Evolutionary conservation across 345 rosid genomes (phyloP).

Genomic region (Camelina neglecta): DNA sequence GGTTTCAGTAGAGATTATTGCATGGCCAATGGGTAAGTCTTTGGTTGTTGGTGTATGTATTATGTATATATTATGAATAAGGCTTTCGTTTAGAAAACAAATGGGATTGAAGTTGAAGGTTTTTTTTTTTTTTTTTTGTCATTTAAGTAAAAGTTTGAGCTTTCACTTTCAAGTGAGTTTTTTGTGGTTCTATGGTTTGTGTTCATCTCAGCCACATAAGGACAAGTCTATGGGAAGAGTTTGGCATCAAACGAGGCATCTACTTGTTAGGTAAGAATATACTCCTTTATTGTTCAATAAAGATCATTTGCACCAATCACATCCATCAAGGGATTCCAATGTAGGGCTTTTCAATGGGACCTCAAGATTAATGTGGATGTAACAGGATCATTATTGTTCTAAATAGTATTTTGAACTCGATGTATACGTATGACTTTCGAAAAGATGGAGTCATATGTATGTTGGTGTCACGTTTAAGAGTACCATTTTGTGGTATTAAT

Average conservation of each 20-base stretch:
- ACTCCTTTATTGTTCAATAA: neutral
- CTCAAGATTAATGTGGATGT: neutral
- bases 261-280: slow-evolving; percentile 6
- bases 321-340: slow-evolving; percentile 1
- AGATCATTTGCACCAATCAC: neutral
- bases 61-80: slow-evolving; percentile 13
- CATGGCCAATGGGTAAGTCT: neutral
- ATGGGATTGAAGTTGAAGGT: neutral
- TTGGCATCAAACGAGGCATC: slow-evolving; percentile 31
- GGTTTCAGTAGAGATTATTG: slow-evolving; percentile 13
- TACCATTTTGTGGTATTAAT: too few species aligned
- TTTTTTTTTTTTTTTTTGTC: neutral
- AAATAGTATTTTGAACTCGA: neutral
- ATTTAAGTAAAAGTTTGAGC: neutral
- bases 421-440: too few species aligned
- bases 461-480: too few species aligned
- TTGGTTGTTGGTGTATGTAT: slow-evolving; percentile 26
- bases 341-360: neutral
- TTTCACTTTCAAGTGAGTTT: slow-evolving; percentile 24
- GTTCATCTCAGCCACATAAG: neutral
- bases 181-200: slow-evolving; percentile 13
- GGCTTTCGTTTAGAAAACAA: neutral
- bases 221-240: neutral
- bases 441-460: too few species aligned
- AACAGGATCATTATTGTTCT: neutral